Percentiles rank a stretch among this genome's conserved stretches.
phyloP scores from a whole-genome alignment of 225 moss, liverwort and hornwort genomes.

The Ulota crispa region DNA sequence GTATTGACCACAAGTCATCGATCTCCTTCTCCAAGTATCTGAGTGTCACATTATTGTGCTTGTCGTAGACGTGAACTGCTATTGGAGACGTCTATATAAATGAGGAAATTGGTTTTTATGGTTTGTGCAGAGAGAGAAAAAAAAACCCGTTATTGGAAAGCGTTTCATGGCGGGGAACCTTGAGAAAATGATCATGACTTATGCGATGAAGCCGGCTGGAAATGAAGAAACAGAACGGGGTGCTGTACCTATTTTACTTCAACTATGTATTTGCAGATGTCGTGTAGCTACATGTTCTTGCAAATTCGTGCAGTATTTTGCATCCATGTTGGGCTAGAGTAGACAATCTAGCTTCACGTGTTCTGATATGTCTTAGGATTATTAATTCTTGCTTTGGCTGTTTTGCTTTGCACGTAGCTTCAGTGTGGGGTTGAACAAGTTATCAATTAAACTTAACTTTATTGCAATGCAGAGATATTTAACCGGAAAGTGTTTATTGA shows the following conservation, averaged over 20 bases:
- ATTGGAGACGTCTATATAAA: background rate
- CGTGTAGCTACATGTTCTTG: slow-evolving; percentile 10
- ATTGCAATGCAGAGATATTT: slow-evolving; percentile 55
- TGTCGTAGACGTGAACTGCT: background rate
- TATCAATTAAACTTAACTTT: slow-evolving; percentile 7
- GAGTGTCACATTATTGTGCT: background rate
- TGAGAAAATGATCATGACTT: slow-evolving; percentile 66
- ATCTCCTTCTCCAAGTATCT: background rate
- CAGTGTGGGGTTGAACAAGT: background rate
- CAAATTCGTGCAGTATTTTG: background rate
- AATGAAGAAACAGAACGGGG: slow-evolving; percentile 55
- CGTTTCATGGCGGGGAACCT: slow-evolving; percentile 53
- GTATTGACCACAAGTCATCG: background rate
- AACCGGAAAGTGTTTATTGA: slow-evolving; percentile 62
- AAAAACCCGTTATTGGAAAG: slow-evolving; percentile 57
- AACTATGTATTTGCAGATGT: slow-evolving; percentile 4
- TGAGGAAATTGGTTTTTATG: background rate
- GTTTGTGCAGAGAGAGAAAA: slow-evolving; percentile 60
- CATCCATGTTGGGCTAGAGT: slow-evolving; percentile 4
- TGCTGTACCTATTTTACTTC: slow-evolving; percentile 19
- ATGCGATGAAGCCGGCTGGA: slow-evolving; percentile 49
- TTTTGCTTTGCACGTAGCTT: slow-evolving; percentile 10
- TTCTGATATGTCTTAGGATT: background rate
- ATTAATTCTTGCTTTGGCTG: background rate
- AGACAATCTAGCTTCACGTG: background rate